Base-by-base conservation (phyloP, 78 protist genomes). In the Anaeramoeba flamelloides region DNA sequence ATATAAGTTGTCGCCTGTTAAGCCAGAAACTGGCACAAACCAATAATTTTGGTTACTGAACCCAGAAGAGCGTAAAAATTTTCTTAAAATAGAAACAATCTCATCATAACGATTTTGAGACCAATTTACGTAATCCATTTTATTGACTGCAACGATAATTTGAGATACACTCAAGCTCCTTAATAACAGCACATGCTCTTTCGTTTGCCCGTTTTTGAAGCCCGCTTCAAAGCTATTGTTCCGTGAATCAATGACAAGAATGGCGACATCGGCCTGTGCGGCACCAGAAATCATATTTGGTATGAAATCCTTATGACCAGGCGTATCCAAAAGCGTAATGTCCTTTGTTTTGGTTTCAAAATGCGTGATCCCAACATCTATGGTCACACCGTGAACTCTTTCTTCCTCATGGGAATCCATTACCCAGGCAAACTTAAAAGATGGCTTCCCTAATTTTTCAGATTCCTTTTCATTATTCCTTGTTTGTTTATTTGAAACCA, bases 241-340 rank as follows among this genome's bases (percentile, higher is more conserved):
- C 8, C 17, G 34, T 53, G 69, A 8, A 53, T 53, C 69, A 53
- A 53, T 17, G 17, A 53, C 69, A 26, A 53, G 17, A 53, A 53
- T 53, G 17, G 69, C 69, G 69, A 53, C 69, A 17, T 53, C 69
- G 17, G 69, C 69, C 17, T 53, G 69, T 8, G 94, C 77, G 0
- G 95, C 92, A 34, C 98, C 98, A 2, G 89, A 74, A 40, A 93
- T 91, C 97, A 92, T 94, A 81, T 89, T 89, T 22, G 94, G 94
- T 0, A 97, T 87, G 76, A 93, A 97, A 74, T 96, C 99, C 0
- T 89, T 40, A 82, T 97, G 99, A 3, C 99, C 99, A 33, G 99
- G 99, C 2, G 99, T 95, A 64, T 97, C 99, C 34, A 97, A 80
- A 30, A 95, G 76, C n/a, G 95, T 89, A 36, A 97, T 82, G n/a